These are phyloP conservation scores for Pyrenophora seminiperda DNA, from an alignment of 2,329 filamentous ascomycete species.

Conservation along the genomic window DNA sequence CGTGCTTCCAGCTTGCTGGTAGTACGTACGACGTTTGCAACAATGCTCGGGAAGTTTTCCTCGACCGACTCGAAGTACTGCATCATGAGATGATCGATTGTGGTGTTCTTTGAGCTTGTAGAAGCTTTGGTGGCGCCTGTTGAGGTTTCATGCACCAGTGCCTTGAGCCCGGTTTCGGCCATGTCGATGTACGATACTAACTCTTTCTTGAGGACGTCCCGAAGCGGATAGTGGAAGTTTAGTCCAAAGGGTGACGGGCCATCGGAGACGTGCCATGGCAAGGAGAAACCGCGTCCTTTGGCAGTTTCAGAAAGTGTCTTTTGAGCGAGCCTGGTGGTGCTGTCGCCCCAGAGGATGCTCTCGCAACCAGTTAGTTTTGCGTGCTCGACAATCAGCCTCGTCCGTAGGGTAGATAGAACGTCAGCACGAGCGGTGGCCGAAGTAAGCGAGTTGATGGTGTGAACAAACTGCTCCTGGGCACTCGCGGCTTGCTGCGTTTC, in stretches of 20 bases:
- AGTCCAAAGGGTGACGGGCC: constrained; percentile 65
- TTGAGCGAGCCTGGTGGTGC: constrained; percentile 84
- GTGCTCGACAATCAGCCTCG: constrained; percentile 67
- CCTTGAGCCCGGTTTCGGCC: constrained; percentile 57
- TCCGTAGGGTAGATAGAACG: constrained; percentile 70
- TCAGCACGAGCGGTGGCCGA: constrained; percentile 79
- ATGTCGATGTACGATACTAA: constrained; percentile 68
- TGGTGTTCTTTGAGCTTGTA: constrained; percentile 74
- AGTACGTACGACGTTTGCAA: constrained; percentile 93
- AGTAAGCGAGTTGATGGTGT: constrained; percentile 66
- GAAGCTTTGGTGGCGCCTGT: constrained; percentile 38
- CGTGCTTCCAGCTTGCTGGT: constrained; percentile 74
- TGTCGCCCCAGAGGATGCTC: constrained; percentile 80
- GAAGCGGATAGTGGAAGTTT: constrained; percentile 76
- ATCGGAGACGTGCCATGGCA: constrained; percentile 83
- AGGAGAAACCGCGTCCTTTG: constrained; percentile 82
- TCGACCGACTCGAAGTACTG: constrained; percentile 89
- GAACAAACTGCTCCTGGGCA: constrained; percentile 45
- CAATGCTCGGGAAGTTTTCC: constrained; percentile 83
- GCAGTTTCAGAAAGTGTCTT: constrained; percentile 85
- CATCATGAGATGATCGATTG: constrained; percentile 88
- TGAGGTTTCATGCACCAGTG: constrained; percentile 42
- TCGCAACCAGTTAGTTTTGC: constrained; percentile 63
- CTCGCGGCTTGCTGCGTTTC: neutral
- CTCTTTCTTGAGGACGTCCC: constrained; percentile 85